Percentiles rank a stretch among this genome's conserved stretches.
These are phyloP conservation scores for Aeschynomene evenia DNA, from an alignment of 306 rosid genomes.

Conservation along the genomic window DNA sequence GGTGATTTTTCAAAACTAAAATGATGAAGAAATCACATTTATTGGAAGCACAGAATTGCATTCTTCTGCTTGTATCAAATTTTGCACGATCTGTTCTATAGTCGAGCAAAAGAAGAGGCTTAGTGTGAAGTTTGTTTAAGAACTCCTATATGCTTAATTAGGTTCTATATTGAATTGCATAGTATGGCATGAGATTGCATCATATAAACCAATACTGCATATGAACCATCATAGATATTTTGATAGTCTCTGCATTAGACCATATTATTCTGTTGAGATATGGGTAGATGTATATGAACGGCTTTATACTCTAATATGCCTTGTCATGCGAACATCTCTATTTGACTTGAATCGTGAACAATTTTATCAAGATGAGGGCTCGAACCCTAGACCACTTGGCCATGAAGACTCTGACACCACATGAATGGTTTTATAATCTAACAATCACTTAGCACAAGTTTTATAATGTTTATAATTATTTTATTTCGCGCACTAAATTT, in stretches of 20 bases:
- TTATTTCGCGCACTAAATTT: neutral
- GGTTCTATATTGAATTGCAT: neutral
- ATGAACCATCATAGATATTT: neutral
- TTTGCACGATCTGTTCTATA: neutral
- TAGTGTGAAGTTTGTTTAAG: constrained; percentile 1
- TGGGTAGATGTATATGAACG: neutral
- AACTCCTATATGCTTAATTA: neutral
- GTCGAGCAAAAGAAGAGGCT: constrained; percentile 11
- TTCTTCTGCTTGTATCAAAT: neutral
- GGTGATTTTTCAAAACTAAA: neutral
- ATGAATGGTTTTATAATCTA: no score
- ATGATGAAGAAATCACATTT: neutral
- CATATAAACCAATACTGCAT: neutral
- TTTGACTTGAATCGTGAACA: no score
- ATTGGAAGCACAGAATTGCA: constrained; percentile 1
- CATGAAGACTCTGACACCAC: no score
- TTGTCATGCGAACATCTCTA: no score
- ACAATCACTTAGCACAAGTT: constrained; percentile 4
- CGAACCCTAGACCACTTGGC: no score
- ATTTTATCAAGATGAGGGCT: no score
- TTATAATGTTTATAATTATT: neutral
- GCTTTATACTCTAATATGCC: no score
- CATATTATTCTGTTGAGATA: constrained; percentile 7
- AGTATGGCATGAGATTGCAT: neutral
- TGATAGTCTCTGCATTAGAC: neutral